Base-by-base conservation (phyloP, 2,329 filamentous ascomycete species). In the Leptographium lundbergii region DNA sequence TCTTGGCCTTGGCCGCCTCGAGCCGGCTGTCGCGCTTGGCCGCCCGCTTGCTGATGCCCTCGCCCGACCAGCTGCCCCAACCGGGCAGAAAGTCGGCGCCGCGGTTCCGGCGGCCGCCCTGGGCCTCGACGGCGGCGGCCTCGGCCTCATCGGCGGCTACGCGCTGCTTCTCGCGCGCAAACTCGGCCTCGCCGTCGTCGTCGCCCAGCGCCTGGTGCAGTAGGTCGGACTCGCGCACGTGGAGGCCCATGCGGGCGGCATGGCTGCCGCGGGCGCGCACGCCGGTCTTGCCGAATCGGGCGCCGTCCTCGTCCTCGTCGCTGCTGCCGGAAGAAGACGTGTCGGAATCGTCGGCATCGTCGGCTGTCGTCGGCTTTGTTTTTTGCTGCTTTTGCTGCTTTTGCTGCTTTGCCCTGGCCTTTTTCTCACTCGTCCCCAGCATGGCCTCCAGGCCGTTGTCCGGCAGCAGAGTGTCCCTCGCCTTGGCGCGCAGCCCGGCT, bases 11-110 rank as follows among this genome's bases (percentile, higher is more conserved):
- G 58, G 36, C 47, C 6, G 32, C 9, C 27, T 42, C 34, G 3
- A 47, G 48, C 47, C 34, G 32, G 7, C 57, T 57, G 67, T 87
- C 84, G 65, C 80, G 74, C 68, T 83, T 83, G 71, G 82, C 79
- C 64, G 88, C 81, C 62, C 81, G 82, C 65, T 83, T 85, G 70
- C 83, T 87, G 63, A 96, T 77, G 22, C 91, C 92, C 19, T 88
- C 84, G 62, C 94, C 94, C 6, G 88, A 81, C 94, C 94, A 96
- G 67, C 80, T 85, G 64, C 94, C 94, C 94, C 94, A 99, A 53
- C 94, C 94, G 0, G 91, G 91, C 6, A 99, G 79, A n/a, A 88
- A 88, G 64, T 87, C 87, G 69, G 92, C 89, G 34, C 91, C 74
- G 59, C 89, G 76, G 68, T 94, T 88, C 32, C 32, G 32, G 65